Conservation (phyloP, 2,329 filamentous ascomycete species). For the Botryosphaeria agaves region DNA sequence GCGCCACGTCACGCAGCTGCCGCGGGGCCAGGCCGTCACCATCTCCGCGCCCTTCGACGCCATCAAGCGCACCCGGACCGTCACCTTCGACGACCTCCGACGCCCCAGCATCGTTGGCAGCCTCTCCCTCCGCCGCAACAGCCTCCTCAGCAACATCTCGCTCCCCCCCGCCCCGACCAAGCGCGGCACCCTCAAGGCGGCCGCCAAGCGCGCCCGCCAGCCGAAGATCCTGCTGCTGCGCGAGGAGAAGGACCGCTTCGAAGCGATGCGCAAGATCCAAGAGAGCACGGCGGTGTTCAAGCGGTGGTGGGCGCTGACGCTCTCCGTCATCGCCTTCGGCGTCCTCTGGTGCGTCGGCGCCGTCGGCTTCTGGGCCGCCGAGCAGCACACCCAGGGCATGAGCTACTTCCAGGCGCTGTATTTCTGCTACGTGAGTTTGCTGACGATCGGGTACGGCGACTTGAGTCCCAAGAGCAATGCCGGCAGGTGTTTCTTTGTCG, state of each 20-base stretch:
- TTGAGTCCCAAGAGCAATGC: conserved; percentile 58
- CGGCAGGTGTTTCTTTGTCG: conserved; percentile 76
- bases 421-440: conserved; percentile 66
- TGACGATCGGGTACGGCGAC: conserved; percentile 82
- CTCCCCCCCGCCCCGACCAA: too few species aligned
- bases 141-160: background rate
- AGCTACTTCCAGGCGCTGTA: conserved; percentile 70
- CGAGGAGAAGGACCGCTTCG: conserved; percentile 24
- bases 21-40: conserved; percentile 2
- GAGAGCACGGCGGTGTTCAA: conserved; percentile 43
- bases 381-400: conserved; percentile 36
- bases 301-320: conserved; percentile 54
- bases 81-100: conserved; percentile 4
- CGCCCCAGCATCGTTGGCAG: conserved; percentile 7
- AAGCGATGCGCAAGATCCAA: conserved; percentile 58
- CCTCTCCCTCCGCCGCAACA: conserved; percentile 1
- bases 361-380: conserved; percentile 50
- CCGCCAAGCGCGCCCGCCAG: conserved; percentile 9
- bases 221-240: conserved; percentile 38
- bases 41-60: conserved; percentile 8
- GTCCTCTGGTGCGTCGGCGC: conserved; percentile 70
- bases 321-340: conserved; percentile 51
- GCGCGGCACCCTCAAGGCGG: too few species aligned
- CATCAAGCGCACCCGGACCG: conserved; percentile 2
- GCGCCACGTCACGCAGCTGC: conserved; percentile 6